Base-by-base conservation (phyloP, 441 rosid genomes). In the Capsella rubella region DNA sequence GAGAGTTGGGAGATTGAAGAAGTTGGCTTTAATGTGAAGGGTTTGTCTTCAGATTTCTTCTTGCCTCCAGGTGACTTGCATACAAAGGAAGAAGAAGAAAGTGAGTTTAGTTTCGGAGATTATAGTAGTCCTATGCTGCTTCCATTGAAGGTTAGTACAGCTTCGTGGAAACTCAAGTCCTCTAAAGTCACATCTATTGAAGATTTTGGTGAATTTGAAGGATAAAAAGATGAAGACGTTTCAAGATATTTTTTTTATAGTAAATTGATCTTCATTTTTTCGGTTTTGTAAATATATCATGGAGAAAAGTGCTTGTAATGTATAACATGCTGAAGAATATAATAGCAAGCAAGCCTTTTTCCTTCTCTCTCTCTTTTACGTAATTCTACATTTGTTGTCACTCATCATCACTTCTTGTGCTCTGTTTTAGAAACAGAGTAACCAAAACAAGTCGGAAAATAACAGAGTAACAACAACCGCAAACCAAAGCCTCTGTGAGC, bases 1-100 rank as follows among this genome's bases (percentile, higher is more conserved):
- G 99, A 94, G 80, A 62, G 50, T n/a, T 94, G 99, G 99, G 69
- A 80, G 9, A 92, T 94, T 12, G 99, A 94, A 79, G 99, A 94
- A 74, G 85, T 92, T 12, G 99, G 92, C 27, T 94, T 92, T 64
- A 90, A 92, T 79, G 87, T 94, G 5, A 82, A 85, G 32, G 99
- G 99, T 16, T 75, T 94, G 83, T 85, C 97, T 7, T 87, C 81
- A 46, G 97, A 94, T 68, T 90, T 93, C 64, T 94, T 94, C 83
- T 78, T 94, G 72, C 91, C 95, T 18, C 97, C 97, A 4, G 78
- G 87, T 43, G 99, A 90, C 67, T 67, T 91, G 78, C 79, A 69
- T 78, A 80, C 74, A 42, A 89, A 84, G 67, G 93, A 82, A 67
- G 94, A 85, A 5, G 80, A 75, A 57, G 67, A 72, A 71, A 49